A percentile compares a stretch with the other conserved stretches of the same genome.
Conservation (phyloP, 257 asterid species). For the Marsdenia floribunda region DNA sequence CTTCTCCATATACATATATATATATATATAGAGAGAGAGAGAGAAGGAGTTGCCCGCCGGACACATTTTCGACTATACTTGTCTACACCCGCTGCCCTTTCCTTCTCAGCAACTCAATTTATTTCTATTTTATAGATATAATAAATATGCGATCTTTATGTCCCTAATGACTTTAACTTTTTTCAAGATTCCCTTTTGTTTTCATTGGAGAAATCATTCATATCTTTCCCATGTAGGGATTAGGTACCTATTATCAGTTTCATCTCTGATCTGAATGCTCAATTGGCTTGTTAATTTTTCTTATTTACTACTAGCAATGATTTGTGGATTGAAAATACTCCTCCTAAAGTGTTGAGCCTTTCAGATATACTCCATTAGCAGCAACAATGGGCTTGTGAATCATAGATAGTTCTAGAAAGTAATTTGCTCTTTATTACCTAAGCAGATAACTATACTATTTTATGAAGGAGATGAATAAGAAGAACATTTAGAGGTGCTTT, state of each 20-base stretch:
- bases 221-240: background rate
- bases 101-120: background rate
- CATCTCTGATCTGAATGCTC: background rate
- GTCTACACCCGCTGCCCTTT: background rate
- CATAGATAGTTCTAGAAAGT: conserved; percentile 9
- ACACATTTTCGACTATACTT: background rate
- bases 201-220: background rate
- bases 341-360: conserved; percentile 3
- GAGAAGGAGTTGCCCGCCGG: no score
- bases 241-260: background rate
- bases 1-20: background rate
- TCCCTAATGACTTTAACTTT: background rate
- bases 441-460: background rate
- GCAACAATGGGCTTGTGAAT: background rate
- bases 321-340: background rate
- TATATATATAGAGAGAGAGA: background rate
- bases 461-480: no score
- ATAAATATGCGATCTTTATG: background rate
- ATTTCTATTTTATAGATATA: background rate
- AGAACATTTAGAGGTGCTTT: no score
- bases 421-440: background rate
- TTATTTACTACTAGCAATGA: background rate
- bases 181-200: conserved; percentile 2
- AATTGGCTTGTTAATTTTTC: background rate
- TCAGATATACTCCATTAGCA: background rate